phyloP scores from a whole-genome alignment of 1,139 yeast genomes.

The Pichia sp. region DNA sequence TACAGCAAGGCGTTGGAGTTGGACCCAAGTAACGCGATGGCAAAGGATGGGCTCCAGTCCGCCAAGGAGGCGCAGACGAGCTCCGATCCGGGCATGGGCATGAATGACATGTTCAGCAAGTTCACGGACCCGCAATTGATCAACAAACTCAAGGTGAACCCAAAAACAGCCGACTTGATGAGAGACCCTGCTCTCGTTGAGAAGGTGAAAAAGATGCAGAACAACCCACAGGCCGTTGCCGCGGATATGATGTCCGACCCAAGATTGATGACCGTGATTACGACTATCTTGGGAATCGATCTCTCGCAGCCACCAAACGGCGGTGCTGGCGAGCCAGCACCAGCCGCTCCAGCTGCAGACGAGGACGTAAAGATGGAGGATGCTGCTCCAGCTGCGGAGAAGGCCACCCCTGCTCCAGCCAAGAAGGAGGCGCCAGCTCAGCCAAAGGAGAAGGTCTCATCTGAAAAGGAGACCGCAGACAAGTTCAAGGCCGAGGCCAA shows the following conservation, averaged over 20 bases:
- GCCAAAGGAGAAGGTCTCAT: conserved; percentile 20
- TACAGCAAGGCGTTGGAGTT: conserved; percentile 80
- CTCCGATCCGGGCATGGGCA: conserved; percentile 48
- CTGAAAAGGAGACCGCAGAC: conserved; percentile 58
- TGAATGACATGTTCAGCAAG: conserved; percentile 59
- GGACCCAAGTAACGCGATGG: conserved; percentile 82
- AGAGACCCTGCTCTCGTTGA: conserved; percentile 81
- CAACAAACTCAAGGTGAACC: conserved; percentile 71
- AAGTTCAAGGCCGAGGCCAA: conserved; percentile 83
- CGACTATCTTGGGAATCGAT: conserved; percentile 81
- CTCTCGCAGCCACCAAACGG: conserved; percentile 41
- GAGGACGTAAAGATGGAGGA: conserved; percentile 31
- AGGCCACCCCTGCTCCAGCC: conserved; percentile 1
- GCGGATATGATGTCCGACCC: conserved; percentile 70
- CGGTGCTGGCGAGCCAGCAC: conserved; percentile 26
- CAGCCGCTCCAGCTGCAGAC: conserved; percentile 6
- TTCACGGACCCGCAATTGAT: conserved; percentile 70
- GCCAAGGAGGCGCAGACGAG: conserved; percentile 51
- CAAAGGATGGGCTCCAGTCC: conserved; percentile 71
- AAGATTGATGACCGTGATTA: conserved; percentile 84
- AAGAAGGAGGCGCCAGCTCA: conserved; percentile 6
- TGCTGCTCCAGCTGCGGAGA: conserved; percentile 15
- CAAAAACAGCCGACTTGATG: conserved; percentile 83
- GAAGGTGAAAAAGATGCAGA: conserved; percentile 60
- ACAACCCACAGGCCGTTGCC: conserved; percentile 71